These are phyloP conservation scores for Megacollybia marginata DNA, from an alignment of 768 basidiomycete species.

Conservation along the genomic window DNA sequence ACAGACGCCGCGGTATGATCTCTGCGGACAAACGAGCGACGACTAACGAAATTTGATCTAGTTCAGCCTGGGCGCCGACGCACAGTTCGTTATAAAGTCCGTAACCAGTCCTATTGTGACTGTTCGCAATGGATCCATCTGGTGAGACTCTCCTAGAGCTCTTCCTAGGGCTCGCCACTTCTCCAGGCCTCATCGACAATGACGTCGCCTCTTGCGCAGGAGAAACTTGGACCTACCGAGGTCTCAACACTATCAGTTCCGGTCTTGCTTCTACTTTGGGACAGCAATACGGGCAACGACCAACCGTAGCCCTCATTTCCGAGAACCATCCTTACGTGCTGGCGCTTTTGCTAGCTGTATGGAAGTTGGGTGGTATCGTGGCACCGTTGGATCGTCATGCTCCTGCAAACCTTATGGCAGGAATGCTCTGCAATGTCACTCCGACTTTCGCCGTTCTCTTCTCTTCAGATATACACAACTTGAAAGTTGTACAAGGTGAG, in stretches of 20 bases:
- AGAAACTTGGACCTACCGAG: conserved; percentile 25
- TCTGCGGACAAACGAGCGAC: no score
- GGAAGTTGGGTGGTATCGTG: conserved; percentile 26
- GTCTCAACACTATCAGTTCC: conserved; percentile 24
- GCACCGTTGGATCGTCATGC: conserved; percentile 26
- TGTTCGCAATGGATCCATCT: no score
- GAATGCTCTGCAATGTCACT: conserved; percentile 21
- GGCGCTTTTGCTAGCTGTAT: conserved; percentile 23
- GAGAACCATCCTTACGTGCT: conserved; percentile 27
- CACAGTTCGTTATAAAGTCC: no score
- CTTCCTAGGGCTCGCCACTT: background rate
- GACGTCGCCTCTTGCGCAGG: conserved; percentile 23
- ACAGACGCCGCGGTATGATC: no score
- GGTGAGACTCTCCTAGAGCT: background rate
- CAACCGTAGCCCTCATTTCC: conserved; percentile 23
- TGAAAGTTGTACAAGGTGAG: conserved; percentile 17
- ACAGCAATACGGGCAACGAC: conserved; percentile 16
- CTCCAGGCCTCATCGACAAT: background rate
- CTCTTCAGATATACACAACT: conserved; percentile 12
- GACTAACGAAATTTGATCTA: no score
- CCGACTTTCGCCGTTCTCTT: conserved; percentile 22
- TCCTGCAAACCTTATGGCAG: conserved; percentile 22
- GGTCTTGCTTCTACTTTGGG: conserved; percentile 21
- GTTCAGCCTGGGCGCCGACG: no score
- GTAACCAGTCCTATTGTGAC: no score